Conservation (phyloP, 78 protist genomes). For the Dictyostelium brefeldianum region DNA sequence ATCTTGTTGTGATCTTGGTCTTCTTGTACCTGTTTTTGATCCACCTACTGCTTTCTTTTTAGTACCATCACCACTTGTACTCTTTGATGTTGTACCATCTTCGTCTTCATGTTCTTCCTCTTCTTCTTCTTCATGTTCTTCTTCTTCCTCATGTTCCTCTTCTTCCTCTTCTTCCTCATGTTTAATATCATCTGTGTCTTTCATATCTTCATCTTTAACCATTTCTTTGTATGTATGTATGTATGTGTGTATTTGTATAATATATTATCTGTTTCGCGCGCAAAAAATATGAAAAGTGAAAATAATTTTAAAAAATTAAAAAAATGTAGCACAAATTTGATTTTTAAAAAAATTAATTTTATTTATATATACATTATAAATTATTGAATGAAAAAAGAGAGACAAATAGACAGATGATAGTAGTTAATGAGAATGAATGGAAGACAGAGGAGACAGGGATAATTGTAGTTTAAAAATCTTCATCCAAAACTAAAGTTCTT, state of each 20-base stretch:
- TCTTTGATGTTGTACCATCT: neutral
- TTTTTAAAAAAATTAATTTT: too few species aligned
- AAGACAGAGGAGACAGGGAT: neutral
- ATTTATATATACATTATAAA: too few species aligned
- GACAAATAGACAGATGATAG: too few species aligned
- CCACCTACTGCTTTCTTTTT: neutral
- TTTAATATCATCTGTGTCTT: slow-evolving; percentile 6
- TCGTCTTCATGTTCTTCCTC: slow-evolving; percentile 41
- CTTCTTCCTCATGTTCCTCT: slow-evolving; percentile 10
- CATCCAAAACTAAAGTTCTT: slow-evolving; percentile 52
- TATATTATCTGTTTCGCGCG: neutral
- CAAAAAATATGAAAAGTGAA: too few species aligned
- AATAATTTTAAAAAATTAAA: too few species aligned
- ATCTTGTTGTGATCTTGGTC: neutral
- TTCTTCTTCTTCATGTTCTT: slow-evolving; percentile 10
- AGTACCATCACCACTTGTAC: neutral
- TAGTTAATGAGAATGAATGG: neutral
- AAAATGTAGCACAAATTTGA: too few species aligned
- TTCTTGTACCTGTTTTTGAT: neutral
- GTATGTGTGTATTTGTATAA: neutral
- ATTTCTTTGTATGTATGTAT: neutral
- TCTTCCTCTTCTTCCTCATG: slow-evolving; percentile 17
- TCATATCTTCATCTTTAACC: slow-evolving; percentile 39
- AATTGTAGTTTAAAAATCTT: slow-evolving; percentile 33
- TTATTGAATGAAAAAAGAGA: too few species aligned